Evolutionary conservation across 306 rosid genomes (phyloP).

Genomic region (Prinsepia uniflora): DNA sequence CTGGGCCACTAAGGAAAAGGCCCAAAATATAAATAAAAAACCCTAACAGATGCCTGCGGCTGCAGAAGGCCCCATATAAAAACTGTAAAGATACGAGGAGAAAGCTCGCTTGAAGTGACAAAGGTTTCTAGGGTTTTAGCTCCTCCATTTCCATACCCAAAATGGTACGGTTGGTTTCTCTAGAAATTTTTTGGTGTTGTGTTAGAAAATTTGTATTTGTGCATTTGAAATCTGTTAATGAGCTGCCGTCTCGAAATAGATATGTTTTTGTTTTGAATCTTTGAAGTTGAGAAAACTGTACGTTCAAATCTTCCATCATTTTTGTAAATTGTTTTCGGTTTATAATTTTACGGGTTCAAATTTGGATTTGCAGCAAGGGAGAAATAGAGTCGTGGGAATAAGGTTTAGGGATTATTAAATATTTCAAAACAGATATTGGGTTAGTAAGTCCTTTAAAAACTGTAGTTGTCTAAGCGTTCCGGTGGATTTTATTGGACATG

Average conservation of each 20-base stretch:
- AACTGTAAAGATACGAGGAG: neutral
- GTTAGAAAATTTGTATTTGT: neutral
- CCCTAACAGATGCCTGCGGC: neutral
- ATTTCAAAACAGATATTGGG: neutral
- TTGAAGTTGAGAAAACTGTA: neutral
- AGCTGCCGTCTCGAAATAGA: neutral
- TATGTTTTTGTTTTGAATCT: neutral
- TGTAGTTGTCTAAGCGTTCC: neutral
- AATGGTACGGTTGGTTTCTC: conserved; percentile 17
- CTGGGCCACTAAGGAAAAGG: neutral
- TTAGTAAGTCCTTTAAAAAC: neutral
- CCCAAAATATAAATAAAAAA: neutral
- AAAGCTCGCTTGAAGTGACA: neutral
- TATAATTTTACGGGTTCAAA: neutral
- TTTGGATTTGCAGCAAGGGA: neutral
- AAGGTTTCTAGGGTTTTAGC: conserved; percentile 23
- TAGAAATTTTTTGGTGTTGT: neutral
- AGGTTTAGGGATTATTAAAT: neutral
- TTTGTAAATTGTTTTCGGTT: neutral
- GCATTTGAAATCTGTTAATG: neutral
- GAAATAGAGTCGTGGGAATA: neutral
- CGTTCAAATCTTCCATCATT: neutral
- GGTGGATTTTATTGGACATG: neutral
- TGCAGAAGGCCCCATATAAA: neutral
- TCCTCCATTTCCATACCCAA: conserved; percentile 4